phyloP scores from a whole-genome alignment of 164 flowering plant species.

The Houttuynia cordata region DNA sequence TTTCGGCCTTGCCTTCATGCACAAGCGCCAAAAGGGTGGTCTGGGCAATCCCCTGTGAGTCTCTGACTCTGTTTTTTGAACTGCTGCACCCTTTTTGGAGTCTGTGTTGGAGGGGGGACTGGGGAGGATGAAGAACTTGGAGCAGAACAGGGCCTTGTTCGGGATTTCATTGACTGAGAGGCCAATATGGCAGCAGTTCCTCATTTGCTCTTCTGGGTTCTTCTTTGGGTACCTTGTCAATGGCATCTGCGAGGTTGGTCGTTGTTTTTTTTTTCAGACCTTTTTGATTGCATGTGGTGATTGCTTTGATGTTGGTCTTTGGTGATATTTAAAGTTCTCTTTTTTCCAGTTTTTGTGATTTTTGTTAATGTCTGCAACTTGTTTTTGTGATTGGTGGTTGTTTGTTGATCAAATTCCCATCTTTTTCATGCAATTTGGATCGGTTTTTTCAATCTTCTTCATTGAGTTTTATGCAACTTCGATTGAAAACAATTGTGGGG shows the following conservation, averaged over 20 bases:
- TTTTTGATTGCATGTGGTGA: neutral
- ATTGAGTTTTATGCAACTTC: neutral
- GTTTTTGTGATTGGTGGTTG: neutral
- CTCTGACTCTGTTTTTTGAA: neutral
- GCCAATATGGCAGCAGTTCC: constrained; percentile 73
- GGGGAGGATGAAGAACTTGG: constrained; percentile 48
- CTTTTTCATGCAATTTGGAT: neutral
- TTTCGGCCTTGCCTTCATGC: neutral
- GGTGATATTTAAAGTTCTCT: neutral
- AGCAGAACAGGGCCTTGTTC: constrained; percentile 57
- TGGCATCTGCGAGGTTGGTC: constrained; percentile 81
- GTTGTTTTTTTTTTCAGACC: neutral
- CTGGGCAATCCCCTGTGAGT: neutral
- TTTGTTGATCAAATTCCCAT: no score
- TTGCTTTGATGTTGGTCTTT: neutral
- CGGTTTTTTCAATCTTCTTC: neutral
- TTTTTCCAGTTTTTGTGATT: neutral
- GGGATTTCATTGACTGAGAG: constrained; percentile 58
- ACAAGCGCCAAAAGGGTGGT: neutral
- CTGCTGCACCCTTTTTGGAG: neutral
- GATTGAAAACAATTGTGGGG: neutral
- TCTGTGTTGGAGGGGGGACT: neutral
- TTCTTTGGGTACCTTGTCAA: constrained; percentile 95
- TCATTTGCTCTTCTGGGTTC: constrained; percentile 82
- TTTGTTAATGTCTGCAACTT: neutral